phyloP scores from a whole-genome alignment of 2,329 filamentous ascomycete genomes.

The Aspergillus japonicus region DNA sequence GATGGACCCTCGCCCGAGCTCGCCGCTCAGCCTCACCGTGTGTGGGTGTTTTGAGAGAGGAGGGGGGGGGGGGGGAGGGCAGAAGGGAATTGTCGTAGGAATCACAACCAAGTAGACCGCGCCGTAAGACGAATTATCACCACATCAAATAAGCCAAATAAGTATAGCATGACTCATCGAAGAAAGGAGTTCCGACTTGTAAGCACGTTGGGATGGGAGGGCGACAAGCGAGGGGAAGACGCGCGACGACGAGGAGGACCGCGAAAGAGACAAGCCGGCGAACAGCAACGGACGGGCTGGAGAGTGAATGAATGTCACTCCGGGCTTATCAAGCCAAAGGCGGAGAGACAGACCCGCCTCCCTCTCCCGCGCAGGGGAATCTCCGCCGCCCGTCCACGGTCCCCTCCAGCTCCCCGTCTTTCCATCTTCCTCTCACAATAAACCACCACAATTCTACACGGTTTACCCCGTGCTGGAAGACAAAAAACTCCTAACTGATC shows the following conservation, averaged over 20 bases:
- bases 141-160: not conserved
- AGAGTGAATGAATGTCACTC: not conserved
- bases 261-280: not conserved
- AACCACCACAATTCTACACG: not conserved
- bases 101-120: slow-evolving; percentile 7
- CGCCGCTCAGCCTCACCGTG: slow-evolving; percentile 17
- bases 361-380: not conserved
- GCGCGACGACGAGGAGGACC: slow-evolving; percentile 14
- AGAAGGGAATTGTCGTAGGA: not conserved
- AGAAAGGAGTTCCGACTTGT: not conserved
- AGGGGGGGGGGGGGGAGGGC: not conserved
- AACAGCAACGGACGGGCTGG: not conserved
- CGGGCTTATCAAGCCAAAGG: slow-evolving; percentile 11
- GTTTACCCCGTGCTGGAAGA: not conserved
- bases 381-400: not conserved
- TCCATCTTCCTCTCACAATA: not conserved
- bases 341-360: slow-evolving; percentile 11
- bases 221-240: slow-evolving; percentile 5
- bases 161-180: slow-evolving; percentile 17
- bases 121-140: slow-evolving; percentile 10
- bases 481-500: not conserved
- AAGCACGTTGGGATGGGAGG: not conserved
- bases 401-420: not conserved
- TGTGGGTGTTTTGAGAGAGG: not conserved
- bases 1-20: slow-evolving; percentile 7